These are phyloP conservation scores for Aspergillus baeticus DNA, from an alignment of 495 filamentous ascomycete species.

Conservation along the genomic window DNA sequence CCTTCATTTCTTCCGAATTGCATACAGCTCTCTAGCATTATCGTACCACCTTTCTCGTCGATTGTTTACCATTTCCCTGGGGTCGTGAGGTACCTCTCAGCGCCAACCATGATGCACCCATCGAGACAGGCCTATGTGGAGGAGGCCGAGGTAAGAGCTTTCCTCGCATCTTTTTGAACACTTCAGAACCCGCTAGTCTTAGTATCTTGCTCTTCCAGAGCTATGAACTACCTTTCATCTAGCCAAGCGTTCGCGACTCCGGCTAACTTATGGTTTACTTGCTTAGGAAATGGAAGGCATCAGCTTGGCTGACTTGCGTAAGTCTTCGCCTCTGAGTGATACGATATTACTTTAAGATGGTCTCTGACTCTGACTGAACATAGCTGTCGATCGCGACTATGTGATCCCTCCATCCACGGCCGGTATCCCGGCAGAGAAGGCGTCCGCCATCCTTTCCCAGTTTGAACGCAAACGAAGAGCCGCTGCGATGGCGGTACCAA, in stretches of 20 bases:
- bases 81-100: not conserved
- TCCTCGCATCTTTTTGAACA: not conserved
- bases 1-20: not conserved
- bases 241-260: not conserved
- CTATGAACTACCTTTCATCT: constrained; percentile 21
- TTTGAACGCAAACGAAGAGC: constrained; percentile 87
- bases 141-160: constrained; percentile 70
- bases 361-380: not conserved
- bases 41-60: not conserved
- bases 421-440: constrained; percentile 82
- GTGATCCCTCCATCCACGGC: constrained; percentile 67
- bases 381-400: constrained; percentile 85
- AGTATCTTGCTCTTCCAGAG: constrained; percentile 14
- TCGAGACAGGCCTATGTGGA: constrained; percentile 95
- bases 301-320: constrained; percentile 77
- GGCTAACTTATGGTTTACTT: constrained; percentile 25
- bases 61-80: not conserved
- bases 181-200: not conserved
- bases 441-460: constrained; percentile 84
- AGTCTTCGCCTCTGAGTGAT: constrained; percentile 28
- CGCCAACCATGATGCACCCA: constrained; percentile 75
- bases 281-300: constrained; percentile 63
- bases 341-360: not conserved
- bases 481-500: constrained; percentile 90
- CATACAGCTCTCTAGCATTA: not conserved